Percentiles rank a stretch among this genome's conserved stretches.
Conservation (phyloP, 2,329 filamentous ascomycete genomes). For the Colletotrichum nymphaeae region DNA sequence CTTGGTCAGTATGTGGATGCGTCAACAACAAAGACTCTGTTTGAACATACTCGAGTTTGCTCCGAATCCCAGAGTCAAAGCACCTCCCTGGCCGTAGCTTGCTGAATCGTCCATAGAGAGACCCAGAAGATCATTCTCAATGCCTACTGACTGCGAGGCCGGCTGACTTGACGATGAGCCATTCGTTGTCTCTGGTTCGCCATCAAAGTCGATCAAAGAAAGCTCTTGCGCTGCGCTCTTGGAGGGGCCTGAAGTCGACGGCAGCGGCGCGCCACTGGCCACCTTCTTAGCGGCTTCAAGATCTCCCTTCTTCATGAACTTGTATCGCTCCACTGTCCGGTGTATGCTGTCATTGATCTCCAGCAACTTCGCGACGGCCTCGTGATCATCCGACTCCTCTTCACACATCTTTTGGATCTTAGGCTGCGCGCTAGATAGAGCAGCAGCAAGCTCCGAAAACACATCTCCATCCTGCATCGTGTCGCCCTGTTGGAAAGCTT, state of each 20-base stretch:
- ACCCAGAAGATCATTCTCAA: slow-evolving; percentile 93
- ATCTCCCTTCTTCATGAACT: slow-evolving; percentile 95
- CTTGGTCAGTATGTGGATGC: slow-evolving; percentile 40
- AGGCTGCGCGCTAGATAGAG: slow-evolving; percentile 92
- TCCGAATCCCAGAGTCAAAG: slow-evolving; percentile 85
- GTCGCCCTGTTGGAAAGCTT: slow-evolving; percentile 85
- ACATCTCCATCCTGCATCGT: slow-evolving; percentile 76
- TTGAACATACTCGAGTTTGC: slow-evolving; percentile 70
- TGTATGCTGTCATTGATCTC: slow-evolving; percentile 99
- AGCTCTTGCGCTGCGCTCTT: slow-evolving; percentile 78
- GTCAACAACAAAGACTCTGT: background rate
- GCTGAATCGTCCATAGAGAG: slow-evolving; percentile 79
- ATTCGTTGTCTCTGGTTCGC: slow-evolving; percentile 65
- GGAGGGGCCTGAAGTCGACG: slow-evolving; percentile 46
- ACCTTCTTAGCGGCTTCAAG: slow-evolving; percentile 85
- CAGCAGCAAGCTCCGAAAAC: slow-evolving; percentile 86
- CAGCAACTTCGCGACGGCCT: slow-evolving; percentile 93
- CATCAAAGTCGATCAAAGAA: slow-evolving; percentile 93
- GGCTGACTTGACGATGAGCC: slow-evolving; percentile 45
- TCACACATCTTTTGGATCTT: slow-evolving; percentile 99
- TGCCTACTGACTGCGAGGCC: slow-evolving; percentile 67
- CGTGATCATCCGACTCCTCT: slow-evolving; percentile 96
- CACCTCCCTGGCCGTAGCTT: slow-evolving; percentile 79
- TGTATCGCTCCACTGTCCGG: slow-evolving; percentile 94
- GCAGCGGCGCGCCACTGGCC: slow-evolving; percentile 76